Base-by-base conservation (phyloP, 805 yeast genomes). In the Schwanniomyces vanrijiae region DNA sequence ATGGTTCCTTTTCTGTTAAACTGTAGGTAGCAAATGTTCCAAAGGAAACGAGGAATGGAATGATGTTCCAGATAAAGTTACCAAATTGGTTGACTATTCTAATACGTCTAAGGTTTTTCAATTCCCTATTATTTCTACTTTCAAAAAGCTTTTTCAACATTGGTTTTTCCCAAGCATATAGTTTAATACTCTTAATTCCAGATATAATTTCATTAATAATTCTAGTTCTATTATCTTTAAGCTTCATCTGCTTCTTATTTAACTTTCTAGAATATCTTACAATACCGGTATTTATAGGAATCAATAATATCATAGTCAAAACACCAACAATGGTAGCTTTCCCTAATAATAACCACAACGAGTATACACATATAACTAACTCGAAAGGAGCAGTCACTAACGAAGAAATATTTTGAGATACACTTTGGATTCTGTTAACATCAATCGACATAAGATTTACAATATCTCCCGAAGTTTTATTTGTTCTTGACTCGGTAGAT, bases 161-260 rank as follows among this genome's bases (percentile, higher is more conserved):
- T 18, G 76, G 76, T 22, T 51, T 52, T 48, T 71, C 77, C 77
- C 77, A 71, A 3, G 75, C 62, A 51, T 71, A 71, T 33, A 71
- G 60, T 50, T 71, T 71, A 54, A 71, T 60, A 41, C 69, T 64
- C 48, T 70, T 71, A 25, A 69, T 64, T 7, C 73, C 60, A 44
- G 57, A 60, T 44, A 71, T 61, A 42, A 71, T 68, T 50, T 71
- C 77, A 28, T 65, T 63, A 46, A 66, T 69, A 44, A 70, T 56
- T 21, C 66, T 61, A 4, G 71, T 65, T 55, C 77, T 59, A 22
- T 59, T 58, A 49, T 71, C 77, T 52, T 64, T 71, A 48, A 58
- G 58, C 46, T 64, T 60, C 73, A 69, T 63, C 45, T 59, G 60
- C 18, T 54, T 55, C 37, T 56, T 56, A 51, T 60, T 64, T 18